Evolutionary conservation across 2,329 filamentous ascomycete genomes (phyloP), one percentile per base, ranked within the genome.

Genomic region (Talaromyces verruculosus): DNA sequence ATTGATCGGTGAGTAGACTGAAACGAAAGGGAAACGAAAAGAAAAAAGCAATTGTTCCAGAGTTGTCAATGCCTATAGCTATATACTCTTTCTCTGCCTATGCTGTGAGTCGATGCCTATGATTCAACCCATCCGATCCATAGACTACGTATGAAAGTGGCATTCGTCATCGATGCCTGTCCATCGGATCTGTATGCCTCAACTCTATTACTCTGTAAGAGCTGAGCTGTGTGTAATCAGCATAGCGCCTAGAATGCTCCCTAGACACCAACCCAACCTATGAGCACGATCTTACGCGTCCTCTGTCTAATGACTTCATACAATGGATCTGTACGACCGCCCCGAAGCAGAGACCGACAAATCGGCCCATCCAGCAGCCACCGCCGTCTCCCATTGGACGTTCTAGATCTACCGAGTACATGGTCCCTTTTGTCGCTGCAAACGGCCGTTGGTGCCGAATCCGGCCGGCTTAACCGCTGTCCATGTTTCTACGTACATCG

Each of bases 261-360:
- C 47, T 25, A 3, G 25, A 25, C 25, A 25, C 2, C 25, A 25
- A 25, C 25, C 25, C 22, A 53, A 53, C 33, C 22, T 41, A 62
- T 62, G 45, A 49, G 60, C 28, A 37, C n/a, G 43, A 37, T 51
- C 43, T 62, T 62, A 62, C 60, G 60, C 60, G 60, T 49, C 60
- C 60, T 39, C n/a, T 19, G 28, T 30, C 30, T 7, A 28, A 62
- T 62, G 60, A 62, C 60, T 62, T 62, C 60, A 62, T 62, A 35
- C 43, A 33, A 28, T 59, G 22, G 28, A 39, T 25, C 33, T 25
- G 55, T 37, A 33, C 28, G 28, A 35, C 51, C 49, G 6, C 49
- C 49, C 25, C 25, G 13, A 53, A 39, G 22, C 22, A 35, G 17
- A 37, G 61, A 53, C 37, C 37, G 49, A 25, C 33, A 35, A 63